Evolutionary conservation across 768 basidiomycete species (phyloP).

Genomic region (Leccinum subtestaceum): DNA sequence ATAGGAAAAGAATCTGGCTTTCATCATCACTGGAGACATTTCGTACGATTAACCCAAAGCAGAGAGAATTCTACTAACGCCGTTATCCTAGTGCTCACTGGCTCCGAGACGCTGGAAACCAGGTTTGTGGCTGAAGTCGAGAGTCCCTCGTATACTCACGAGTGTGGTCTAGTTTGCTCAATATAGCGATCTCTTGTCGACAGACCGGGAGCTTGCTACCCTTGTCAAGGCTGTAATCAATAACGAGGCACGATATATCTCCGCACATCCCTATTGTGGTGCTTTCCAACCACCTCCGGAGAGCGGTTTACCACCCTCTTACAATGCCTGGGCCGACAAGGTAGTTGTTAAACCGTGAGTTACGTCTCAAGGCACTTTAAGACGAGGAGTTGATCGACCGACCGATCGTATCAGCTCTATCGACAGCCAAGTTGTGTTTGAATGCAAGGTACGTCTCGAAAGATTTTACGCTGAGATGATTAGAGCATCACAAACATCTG

Average conservation of each 20-base stretch:
- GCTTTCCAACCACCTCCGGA: conserved; percentile 80
- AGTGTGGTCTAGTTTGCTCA: conserved; percentile 55
- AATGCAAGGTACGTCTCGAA: conserved; percentile 62
- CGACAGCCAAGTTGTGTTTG: conserved; percentile 68
- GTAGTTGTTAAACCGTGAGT: conserved; percentile 75
- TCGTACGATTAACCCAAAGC: conserved; percentile 46
- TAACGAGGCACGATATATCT: conserved; percentile 72
- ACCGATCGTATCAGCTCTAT: conserved; percentile 48
- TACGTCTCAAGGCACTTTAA: neutral
- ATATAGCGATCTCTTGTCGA: conserved; percentile 56
- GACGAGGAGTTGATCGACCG: neutral
- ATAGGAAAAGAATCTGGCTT: conserved; percentile 67
- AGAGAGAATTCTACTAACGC: conserved; percentile 6
- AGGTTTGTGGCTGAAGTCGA: conserved; percentile 39
- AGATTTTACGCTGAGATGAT: neutral
- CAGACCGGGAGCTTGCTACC: conserved; percentile 56
- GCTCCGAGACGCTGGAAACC: conserved; percentile 80
- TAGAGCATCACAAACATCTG: neutral
- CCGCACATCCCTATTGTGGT: conserved; percentile 75
- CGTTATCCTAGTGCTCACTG: conserved; percentile 62
- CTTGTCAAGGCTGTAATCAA: conserved; percentile 82
- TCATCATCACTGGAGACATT: conserved; percentile 81
- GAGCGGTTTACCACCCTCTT: conserved; percentile 59
- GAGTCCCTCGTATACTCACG: neutral
- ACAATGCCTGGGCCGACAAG: conserved; percentile 67